Evolutionary conservation across 495 filamentous ascomycete species (phyloP), one percentile per base, ranked within the genome.

Genomic region (Xanthoparmelia taractica): DNA sequence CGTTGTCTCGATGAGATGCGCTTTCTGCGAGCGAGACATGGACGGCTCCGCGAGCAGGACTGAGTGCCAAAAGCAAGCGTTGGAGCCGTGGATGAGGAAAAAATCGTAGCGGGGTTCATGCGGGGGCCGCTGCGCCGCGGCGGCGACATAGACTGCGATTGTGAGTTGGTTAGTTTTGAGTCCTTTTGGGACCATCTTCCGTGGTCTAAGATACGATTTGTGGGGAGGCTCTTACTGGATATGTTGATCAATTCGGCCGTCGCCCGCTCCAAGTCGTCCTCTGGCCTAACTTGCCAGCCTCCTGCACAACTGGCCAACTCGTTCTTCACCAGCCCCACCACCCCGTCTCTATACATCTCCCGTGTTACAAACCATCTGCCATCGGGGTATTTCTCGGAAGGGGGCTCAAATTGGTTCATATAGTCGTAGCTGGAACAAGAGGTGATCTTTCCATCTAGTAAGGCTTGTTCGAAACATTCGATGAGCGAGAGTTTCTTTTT

Each of bases 1-100:
- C 5, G 74, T 79, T 27, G 47, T 43, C 59, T 69, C 67, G 43
- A 69, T 59, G 33, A 69, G 34, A 34, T 59, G 60, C 31, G 65
- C 65, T 66, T 68, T 63, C 59, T 58, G 52, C n/a, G 23, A 8
- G 27, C 37, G 50, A 29, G 66, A 65, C 36, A 68, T 29, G 41
- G 66, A 68, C 23, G 63, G 59, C 55, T 68, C 64, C 8, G 58
- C 36, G 33, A 63, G 38, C 33, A 66, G 60, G 37, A 60, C 54
- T 2, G 59, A 58, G 38, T 63, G 59, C 38, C 64, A 62, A 34
- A 69, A 54, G 48, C 59, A 45, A 34, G 65, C 38, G 48, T 58
- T 69, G 23, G 52, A 45, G 38, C 65, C 36, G 60, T 69, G 67
- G 23, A 69, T 57, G 47, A 69, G 65, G 57, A 64, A 69, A 45